Base-by-base conservation (phyloP, 2,329 filamentous ascomycete species). In the Helotiales sp. region DNA sequence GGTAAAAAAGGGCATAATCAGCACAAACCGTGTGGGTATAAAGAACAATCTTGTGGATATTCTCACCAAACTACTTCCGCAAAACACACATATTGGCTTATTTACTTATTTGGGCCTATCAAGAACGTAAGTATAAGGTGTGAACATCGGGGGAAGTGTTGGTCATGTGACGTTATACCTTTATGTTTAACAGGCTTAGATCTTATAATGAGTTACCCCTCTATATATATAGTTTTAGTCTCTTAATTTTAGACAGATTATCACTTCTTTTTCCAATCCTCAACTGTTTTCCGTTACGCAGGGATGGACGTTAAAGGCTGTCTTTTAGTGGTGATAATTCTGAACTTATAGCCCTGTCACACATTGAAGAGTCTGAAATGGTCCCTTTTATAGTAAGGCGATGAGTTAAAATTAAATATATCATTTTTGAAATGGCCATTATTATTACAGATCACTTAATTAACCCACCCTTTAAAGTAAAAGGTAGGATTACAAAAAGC, bases 191-290 rank as follows among this genome's bases (percentile, higher is more conserved):
- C 43, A 47, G 20, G 43, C 43, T 55, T 55, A 55, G 50, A 55
- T 13, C 50, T 24, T 55, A n/a, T 55, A 55, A 55, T 55, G 30
- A 55, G 50, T 55, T 55, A 55, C 50, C 50, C 50, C 50, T 55
- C 26, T 55, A 24, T 55, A 55, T 55, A 55, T 17, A 55, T 55
- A 55, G 30, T 55, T 55, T 55, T 24, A 17, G 30, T 55, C 26
- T 55, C 50, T 24, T 55, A 55, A 13, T 55, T 55, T 55, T 55
- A 24, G 17, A 55, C 50, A 55, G 50, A 55, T 30, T n/a, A 30
- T 34, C 50, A 55, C 50, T 55, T 55, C 50, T 55, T 55, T n/a
- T 30, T 34, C n/a, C 26, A 55, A 55, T 55, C 26, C 50, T 55
- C 50, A 55, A 55, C 50, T 55, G 49, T 2, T 52, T 52, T n/a